A percentile compares a stretch with the other conserved stretches of the same genome.
phyloP scores from a whole-genome alignment of 306 rosid genomes.

The Cercis canadensis region DNA sequence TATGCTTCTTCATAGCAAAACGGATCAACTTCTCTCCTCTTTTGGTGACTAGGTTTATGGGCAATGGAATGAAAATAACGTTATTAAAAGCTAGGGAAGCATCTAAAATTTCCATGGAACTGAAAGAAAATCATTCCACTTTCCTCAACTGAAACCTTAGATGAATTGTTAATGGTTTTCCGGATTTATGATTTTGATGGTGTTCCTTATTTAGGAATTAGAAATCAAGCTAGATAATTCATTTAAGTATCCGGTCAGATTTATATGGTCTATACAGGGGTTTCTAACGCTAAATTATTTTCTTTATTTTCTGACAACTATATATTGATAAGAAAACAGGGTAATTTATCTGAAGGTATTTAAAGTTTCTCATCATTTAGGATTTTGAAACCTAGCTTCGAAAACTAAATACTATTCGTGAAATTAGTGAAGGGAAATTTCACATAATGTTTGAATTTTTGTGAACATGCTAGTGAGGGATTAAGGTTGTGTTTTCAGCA shows the following conservation, averaged over 20 bases:
- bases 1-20: background rate
- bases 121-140: no score
- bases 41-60: no score
- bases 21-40: background rate
- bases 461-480: slow-evolving; percentile 45
- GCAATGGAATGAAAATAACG: background rate
- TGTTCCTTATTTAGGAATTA: background rate
- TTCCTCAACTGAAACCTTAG: background rate
- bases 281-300: background rate
- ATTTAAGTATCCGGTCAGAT: background rate
- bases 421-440: slow-evolving; percentile 8
- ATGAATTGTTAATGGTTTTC: background rate
- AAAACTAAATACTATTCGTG: background rate
- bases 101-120: no score
- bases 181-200: no score
- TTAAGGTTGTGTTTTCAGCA: slow-evolving; percentile 68
- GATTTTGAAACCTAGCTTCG: background rate
- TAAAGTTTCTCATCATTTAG: background rate
- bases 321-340: background rate
- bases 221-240: background rate
- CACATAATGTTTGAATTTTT: slow-evolving; percentile 28
- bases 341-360: background rate
- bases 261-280: background rate
- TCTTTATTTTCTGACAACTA: background rate
- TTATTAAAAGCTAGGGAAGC: background rate